Evolutionary conservation across 352 stramenopile genomes (phyloP), one percentile per base, ranked within the genome.

Genomic region (Thraustochytrium striatum): DNA sequence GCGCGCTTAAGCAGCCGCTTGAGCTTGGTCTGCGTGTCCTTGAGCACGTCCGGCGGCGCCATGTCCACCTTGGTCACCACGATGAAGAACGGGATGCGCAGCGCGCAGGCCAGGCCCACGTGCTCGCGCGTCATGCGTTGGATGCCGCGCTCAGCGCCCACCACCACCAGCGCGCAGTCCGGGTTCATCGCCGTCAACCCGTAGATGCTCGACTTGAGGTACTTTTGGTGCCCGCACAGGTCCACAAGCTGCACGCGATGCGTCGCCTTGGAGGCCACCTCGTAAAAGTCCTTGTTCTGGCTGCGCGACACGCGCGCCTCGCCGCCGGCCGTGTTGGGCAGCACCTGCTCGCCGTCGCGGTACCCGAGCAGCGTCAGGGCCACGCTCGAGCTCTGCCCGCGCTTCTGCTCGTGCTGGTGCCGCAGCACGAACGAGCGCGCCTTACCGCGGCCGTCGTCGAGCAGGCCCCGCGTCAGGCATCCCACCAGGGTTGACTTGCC

Each of bases 151-250:
- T 92, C 92, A 96, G 90, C 90, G 19, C 93, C 93, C 0, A 93
- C 87, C 0, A 98, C 88, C 25, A 98, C 93, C 1, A 98, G 87
- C 8, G 93, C 91, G 69, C 98, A 94, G 85, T 98, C 94, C 3
- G 94, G 93, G 82, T 97, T 92, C 86, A 97, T 97, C 35, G 92
- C 94, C 13, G 94, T 98, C 36, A 99, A 91, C 5, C 96, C 96
- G 87, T 98, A 98, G 57, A 99, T 96, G 21, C 95, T 99, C 43
- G 96, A 99, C 87, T 99, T 99, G 44, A 99, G 87, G 86, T 99
- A 99, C 81, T 98, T 98, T 78, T 99, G 95, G 83, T 99, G 96
- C 13, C 96, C 92, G 25, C 89, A 92, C 35, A 96, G 82, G 84
- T 96, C 91, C 83, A 94, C 93, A 11, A 96, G 78, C 30, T 87